Evolutionary conservation across 2,329 filamentous ascomycete genomes (phyloP).

Genomic region (Fusarium liriodendri): DNA sequence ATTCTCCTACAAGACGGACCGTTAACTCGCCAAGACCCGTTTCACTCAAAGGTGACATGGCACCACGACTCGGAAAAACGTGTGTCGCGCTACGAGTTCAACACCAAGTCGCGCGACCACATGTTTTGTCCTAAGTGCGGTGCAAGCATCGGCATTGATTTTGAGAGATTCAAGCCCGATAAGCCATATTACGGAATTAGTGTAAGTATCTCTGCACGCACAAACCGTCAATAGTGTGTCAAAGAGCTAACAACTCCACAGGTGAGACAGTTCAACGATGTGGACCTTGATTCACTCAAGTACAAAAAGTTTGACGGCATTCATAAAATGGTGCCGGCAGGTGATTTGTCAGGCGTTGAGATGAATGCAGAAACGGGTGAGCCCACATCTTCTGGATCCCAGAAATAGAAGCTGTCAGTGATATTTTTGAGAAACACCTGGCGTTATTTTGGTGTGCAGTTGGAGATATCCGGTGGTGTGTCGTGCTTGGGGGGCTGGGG

Average conservation of each 20-base stretch:
- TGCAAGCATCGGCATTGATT: constrained; percentile 60
- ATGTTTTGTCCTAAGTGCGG: constrained; percentile 62
- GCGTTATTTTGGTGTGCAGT: neutral
- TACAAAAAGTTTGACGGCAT: constrained; percentile 53
- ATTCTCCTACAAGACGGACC: neutral
- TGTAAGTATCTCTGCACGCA: constrained; percentile 44
- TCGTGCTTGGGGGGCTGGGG: neutral
- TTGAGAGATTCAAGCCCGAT: constrained; percentile 43
- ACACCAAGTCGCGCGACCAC: constrained; percentile 59
- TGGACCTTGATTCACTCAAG: constrained; percentile 54
- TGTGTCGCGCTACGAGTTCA: constrained; percentile 52
- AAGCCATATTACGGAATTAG: constrained; percentile 55
- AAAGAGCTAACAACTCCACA: constrained; percentile 32
- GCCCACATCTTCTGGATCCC: constrained; percentile 1
- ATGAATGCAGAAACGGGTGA: constrained; percentile 18
- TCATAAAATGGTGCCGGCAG: constrained; percentile 46
- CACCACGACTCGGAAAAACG: constrained; percentile 51
- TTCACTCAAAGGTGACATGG: constrained; percentile 54
- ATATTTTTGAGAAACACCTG: neutral
- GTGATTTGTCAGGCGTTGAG: constrained; percentile 52
- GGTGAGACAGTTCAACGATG: constrained; percentile 55
- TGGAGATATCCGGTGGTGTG: neutral
- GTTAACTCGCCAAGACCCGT: constrained; percentile 48
- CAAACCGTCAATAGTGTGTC: neutral
- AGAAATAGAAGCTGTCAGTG: constrained; percentile 3